Conservation (phyloP, 2,329 filamentous ascomycete genomes). For the Aspergillus fijiensis region DNA sequence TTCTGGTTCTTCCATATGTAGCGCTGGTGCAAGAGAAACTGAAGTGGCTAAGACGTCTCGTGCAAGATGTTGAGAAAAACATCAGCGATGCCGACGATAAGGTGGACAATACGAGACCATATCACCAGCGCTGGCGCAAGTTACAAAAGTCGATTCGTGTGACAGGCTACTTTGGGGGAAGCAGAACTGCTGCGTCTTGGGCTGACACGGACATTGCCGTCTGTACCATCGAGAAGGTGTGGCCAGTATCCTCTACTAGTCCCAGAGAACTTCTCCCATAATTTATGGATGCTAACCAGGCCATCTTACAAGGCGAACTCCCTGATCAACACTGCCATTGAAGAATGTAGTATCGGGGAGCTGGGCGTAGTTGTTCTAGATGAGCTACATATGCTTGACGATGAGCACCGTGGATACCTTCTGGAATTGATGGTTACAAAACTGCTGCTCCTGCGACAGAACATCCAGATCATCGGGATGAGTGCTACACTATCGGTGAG, state of each 20-base stretch:
- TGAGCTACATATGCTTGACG: conserved; percentile 80
- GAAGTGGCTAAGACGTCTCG: conserved; percentile 67
- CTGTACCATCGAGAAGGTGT: conserved; percentile 73
- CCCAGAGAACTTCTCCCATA: neutral
- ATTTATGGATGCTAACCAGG: conserved; percentile 4
- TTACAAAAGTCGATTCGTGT: conserved; percentile 63
- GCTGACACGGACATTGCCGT: conserved; percentile 74
- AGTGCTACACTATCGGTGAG: conserved; percentile 72
- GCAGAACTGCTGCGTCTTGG: conserved; percentile 66
- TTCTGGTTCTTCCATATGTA: conserved; percentile 74
- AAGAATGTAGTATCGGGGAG: conserved; percentile 65
- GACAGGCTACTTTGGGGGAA: conserved; percentile 73
- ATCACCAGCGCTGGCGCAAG: conserved; percentile 55
- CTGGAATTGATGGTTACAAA: conserved; percentile 74
- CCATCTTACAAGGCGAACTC: conserved; percentile 63
- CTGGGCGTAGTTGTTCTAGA: conserved; percentile 70
- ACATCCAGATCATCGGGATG: conserved; percentile 74
- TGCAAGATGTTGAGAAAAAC: conserved; percentile 57
- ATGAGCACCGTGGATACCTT: conserved; percentile 72
- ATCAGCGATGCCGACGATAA: conserved; percentile 33
- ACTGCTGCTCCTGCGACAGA: conserved; percentile 64
- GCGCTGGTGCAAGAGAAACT: conserved; percentile 79
- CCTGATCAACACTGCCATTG: conserved; percentile 70
- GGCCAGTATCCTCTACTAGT: conserved; percentile 29
- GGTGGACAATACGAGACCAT: conserved; percentile 35